These are phyloP conservation scores for Penicillium lagena DNA, from an alignment of 495 filamentous ascomycete species.

Conservation along the genomic window DNA sequence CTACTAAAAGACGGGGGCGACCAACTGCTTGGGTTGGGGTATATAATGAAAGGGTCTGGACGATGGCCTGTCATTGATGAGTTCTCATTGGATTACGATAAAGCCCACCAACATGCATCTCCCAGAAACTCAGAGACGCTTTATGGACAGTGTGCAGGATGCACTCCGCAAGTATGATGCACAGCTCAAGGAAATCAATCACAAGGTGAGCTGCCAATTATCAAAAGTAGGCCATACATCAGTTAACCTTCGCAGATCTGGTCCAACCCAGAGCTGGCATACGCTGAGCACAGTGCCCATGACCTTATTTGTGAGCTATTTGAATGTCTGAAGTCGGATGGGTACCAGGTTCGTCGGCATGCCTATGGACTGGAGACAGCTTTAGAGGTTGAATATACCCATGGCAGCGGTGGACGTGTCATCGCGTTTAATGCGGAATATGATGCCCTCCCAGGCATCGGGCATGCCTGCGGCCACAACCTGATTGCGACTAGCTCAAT, in stretches of 20 bases:
- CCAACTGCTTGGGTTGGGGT: too few species aligned
- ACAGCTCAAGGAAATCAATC: slow-evolving; percentile 39
- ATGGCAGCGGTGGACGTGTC: slow-evolving; percentile 20
- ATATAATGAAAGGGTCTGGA: too few species aligned
- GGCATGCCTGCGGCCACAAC: slow-evolving; percentile 45
- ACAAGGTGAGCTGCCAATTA: slow-evolving; percentile 24
- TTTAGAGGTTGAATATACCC: slow-evolving; percentile 47
- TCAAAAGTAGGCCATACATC: neutral
- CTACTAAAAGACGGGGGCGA: too few species aligned
- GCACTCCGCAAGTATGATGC: slow-evolving; percentile 22
- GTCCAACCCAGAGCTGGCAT: slow-evolving; percentile 49
- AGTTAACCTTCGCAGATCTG: slow-evolving; percentile 22
- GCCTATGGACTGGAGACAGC: slow-evolving; percentile 50
- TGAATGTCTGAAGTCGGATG: slow-evolving; percentile 18
- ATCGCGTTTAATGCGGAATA: slow-evolving; percentile 51
- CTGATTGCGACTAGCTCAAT: slow-evolving; percentile 39
- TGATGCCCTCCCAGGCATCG: slow-evolving; percentile 40
- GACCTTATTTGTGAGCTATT: slow-evolving; percentile 43
- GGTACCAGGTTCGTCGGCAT: slow-evolving; percentile 32
- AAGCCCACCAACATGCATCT: slow-evolving; percentile 17
- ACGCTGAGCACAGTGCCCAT: slow-evolving; percentile 48
- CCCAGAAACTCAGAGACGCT: slow-evolving; percentile 15
- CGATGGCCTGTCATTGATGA: too few species aligned
- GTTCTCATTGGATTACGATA: neutral
- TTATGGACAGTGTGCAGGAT: slow-evolving; percentile 22